Base-by-base conservation (phyloP, 2,329 filamentous ascomycete genomes). In the Stagonosporopsis chrysanthemi region DNA sequence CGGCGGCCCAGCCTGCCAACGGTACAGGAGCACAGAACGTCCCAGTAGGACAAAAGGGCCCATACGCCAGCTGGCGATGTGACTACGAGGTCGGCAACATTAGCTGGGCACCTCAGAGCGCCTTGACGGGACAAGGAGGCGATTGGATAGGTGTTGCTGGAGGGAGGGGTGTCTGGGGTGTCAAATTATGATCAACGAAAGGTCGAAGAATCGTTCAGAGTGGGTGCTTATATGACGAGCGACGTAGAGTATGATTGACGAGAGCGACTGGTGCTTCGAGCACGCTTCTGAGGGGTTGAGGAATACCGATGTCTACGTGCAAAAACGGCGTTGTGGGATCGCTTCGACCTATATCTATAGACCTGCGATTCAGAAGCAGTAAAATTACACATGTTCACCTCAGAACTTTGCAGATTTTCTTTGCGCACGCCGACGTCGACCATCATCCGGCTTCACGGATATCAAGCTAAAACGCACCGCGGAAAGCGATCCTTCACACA, bases 11-110 rank as follows among this genome's bases (percentile, higher is more conserved):
- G 24, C 60, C 73, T 33, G 58, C 70, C 23, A 74, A 68, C 9
- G 68, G 70, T 17, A 62, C 69, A 46, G 56, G 65, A 29, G 56
- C 65, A 15, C 65, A 70, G 45, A 60, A 63, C 11, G 64, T 67
- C 2, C 89, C 71, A 6, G 69, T 76, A n/a, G 71, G 73, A 81
- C 72, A 82, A 79, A 74, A 86, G 85, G 88, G 83, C 22, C 91
- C 91, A 0, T 86, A 90, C 3, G 89, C 89, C 5, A 88, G 86
- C 71, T 96, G 91, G 91, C 85, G 89, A 72, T 94, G 91, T 74
- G 91, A 95, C 63, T 94, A 94, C 68, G 91, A 96, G 76, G 87
- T 96, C 46, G 89, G 88, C 38, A 96, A 96, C 73, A 81, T 96
- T 14, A 90, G 89, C 63, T 96, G 91, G 91, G 90, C 91, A 28